Base-by-base conservation (phyloP, 768 basidiomycete genomes). In the Auriscalpium vulgare region DNA sequence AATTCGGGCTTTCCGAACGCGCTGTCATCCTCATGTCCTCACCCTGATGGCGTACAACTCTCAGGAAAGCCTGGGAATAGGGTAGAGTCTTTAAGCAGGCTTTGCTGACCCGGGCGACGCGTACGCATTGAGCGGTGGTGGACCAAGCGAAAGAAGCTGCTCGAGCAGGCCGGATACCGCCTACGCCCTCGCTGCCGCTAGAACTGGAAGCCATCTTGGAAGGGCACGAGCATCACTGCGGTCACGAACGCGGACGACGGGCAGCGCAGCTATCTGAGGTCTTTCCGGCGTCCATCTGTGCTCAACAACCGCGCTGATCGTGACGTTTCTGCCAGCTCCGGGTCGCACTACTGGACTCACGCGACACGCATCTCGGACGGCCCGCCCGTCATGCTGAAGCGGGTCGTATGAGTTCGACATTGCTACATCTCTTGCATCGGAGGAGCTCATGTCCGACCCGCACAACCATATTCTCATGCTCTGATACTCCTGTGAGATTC, bases 381-480 rank as follows among this genome's bases (percentile, higher is more conserved):
- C 23, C 23, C 23, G 23, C 23, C 23, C 23, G 23, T 29, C 23
- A 29, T 29, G 23, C 23, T 29, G 23, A 29, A 29, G 23, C 23
- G 23, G 23, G 23, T 29, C 23, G 23, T 29, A 56, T 8, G 63
- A 67, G 17, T 11, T 55, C 5, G n/a, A 3, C 1, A 58, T 62
- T 3, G 16, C 47, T 4, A 37, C 13, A 34, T 45, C 54, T 1
- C 53, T 67, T 34, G 56, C 54, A 6, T 50, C 51, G 11, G 43
- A 53, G 3, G 53, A 14, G 10, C 48, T 63, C 3, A 48, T 45
- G 16, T 46, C 34, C 0, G 58, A 63, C 34, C 51, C 67, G 10
- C 56, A 60, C 4, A 68, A 68, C 34, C 68, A 66, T 50, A 65
- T 58, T 36, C 59, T 63, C 0, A 58, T 56, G 0, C 36, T 67